Percentiles rank a stretch among this genome's conserved stretches.
Conservation (phyloP, 2,329 filamentous ascomycete genomes). For the Furcasterigmium furcatum region DNA sequence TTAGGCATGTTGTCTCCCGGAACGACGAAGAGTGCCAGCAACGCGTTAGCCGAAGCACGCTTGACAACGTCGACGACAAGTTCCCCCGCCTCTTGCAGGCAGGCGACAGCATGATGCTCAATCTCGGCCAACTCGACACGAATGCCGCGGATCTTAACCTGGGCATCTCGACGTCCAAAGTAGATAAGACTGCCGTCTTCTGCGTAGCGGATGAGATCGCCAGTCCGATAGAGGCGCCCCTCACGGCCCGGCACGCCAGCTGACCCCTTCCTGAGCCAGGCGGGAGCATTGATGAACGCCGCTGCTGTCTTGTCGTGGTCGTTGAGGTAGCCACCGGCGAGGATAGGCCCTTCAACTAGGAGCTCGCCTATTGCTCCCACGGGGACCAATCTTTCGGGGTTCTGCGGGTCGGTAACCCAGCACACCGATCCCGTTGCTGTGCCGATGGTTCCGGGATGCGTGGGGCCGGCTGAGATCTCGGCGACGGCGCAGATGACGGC, state of each 20-base stretch:
- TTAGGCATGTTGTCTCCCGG: no score
- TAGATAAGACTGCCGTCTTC: conserved; percentile 37
- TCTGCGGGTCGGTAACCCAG: conserved; percentile 11
- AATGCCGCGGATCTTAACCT: conserved; percentile 51
- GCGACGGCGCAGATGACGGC: conserved; percentile 47
- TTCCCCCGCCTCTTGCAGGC: background rate
- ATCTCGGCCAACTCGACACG: conserved; percentile 35
- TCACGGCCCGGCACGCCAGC: background rate
- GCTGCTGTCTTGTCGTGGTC: conserved; percentile 3
- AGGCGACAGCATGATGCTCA: conserved; percentile 3
- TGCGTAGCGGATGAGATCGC: conserved; percentile 42
- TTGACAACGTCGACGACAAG: no score
- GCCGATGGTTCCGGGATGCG: conserved; percentile 11
- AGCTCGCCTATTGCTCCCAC: conserved; percentile 15
- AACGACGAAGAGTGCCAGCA: no score
- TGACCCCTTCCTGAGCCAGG: background rate
- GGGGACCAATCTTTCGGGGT: conserved; percentile 3
- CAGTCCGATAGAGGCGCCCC: conserved; percentile 39
- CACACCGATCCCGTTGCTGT: conserved; percentile 17
- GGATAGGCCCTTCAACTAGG: conserved; percentile 14
- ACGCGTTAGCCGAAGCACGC: no score
- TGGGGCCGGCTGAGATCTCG: conserved; percentile 21
- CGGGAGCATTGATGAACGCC: conserved; percentile 2
- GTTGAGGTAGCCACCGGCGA: conserved; percentile 6
- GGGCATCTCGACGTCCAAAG: conserved; percentile 48